Base-by-base conservation (phyloP, 352 stramenopile species). In the Phytophthora pluvialis region DNA sequence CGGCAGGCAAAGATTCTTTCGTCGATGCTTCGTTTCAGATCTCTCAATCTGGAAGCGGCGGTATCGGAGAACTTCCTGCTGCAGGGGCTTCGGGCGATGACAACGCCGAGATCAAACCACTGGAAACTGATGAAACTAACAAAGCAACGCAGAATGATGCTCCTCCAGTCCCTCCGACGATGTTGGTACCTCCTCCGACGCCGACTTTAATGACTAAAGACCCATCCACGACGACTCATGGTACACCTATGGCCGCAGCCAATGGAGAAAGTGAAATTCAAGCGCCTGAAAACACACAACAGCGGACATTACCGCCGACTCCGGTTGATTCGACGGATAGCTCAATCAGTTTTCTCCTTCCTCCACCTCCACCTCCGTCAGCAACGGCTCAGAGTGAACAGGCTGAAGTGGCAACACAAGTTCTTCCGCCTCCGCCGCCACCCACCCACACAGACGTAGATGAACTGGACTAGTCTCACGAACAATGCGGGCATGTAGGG, bases 21-120 rank as follows among this genome's bases (percentile, higher is more conserved):
- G 82, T 93, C 2, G 73, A 75, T 9, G 45, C 65, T 5, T 70
- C 70, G 18, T 91, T 86, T 62, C 70, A 70, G 16, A 50, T 73
- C 16, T 64, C 44, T n/a, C 21, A 69, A 58, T 38, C 59, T 44
- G 58, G 45, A 7, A 64, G 8, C 33, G 39, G 44, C 21, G 58
- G 39, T 4, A 61, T 66, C n/a, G 52, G 40, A 54, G 44, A 64
- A 48, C 9, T 58, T 25, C 38, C 40, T 48, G n/a, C 25, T 18
- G 18, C 21, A 6, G 15, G 39, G 1, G 16, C 43, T 18, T 29
- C 55, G 8, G 47, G 28, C 28, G 33, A 28, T 11, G 33, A 18
- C 36, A 28, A 16, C 13, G 4, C 16, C 9, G 39, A 42, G 18
- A 40, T 4, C 12, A 26, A 56, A 5, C 1, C 43, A 13, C 29